Percentiles rank a stretch among this genome's conserved stretches.
Conservation (phyloP, 1,284 basidiomycete species). For the Somion occarium region DNA sequence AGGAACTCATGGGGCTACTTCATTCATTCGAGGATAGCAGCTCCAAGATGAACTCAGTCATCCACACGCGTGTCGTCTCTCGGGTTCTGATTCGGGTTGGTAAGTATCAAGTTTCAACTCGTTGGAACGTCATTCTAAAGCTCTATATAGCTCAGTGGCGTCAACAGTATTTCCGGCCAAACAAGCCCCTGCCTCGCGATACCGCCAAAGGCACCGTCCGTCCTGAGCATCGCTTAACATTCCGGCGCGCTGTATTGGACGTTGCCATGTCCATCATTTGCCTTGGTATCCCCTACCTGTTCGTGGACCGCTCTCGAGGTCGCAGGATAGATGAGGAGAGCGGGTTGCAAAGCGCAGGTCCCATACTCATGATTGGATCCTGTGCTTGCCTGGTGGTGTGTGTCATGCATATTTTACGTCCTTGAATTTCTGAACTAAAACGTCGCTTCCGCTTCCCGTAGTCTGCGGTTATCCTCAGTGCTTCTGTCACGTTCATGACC, state of each 20-base stretch:
- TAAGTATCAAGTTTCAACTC: constrained; percentile 29
- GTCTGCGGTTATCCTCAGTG: constrained; percentile 74
- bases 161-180: constrained; percentile 61
- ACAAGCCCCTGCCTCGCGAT: constrained; percentile 56
- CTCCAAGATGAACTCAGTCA: constrained; percentile 32
- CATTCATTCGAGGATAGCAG: constrained; percentile 42
- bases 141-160: constrained; percentile 57
- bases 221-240: constrained; percentile 32
- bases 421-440: too few species aligned
- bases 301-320: constrained; percentile 46
- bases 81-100: constrained; percentile 64
- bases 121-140: not conserved
- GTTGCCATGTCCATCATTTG: constrained; percentile 56
- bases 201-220: constrained; percentile 26
- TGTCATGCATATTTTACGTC: constrained; percentile 12
- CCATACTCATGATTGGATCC: constrained; percentile 57
- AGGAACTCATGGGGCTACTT: constrained; percentile 61
- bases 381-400: constrained; percentile 66
- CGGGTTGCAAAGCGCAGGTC: constrained; percentile 46
- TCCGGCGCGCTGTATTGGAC: constrained; percentile 49
- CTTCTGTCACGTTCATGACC: constrained; percentile 72
- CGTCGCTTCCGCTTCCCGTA: too few species aligned
- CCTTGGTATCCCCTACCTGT: constrained; percentile 71
- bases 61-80: constrained; percentile 64
- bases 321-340: constrained; percentile 54